phyloP scores from a whole-genome alignment of 108 stramenopile species.

The Cyclotella atomus region DNA sequence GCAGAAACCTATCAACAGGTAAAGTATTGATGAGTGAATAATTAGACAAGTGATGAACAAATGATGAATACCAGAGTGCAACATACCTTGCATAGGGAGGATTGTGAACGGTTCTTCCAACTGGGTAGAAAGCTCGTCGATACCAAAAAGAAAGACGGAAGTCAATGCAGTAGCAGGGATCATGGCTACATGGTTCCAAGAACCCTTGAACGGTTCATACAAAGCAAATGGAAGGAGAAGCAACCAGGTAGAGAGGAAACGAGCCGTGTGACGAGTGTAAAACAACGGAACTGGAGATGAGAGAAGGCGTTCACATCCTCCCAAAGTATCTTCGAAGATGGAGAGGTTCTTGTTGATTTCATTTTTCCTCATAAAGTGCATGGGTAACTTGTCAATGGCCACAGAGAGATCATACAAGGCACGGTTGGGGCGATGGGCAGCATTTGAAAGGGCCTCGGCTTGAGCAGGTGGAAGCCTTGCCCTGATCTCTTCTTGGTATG shows the following conservation, averaged over 20 bases:
- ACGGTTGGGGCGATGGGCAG: slow-evolving; percentile 78
- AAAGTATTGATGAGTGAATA: too few relatives aligned
- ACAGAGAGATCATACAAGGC: slow-evolving; percentile 70
- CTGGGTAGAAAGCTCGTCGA: slow-evolving; percentile 85
- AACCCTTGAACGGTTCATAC: slow-evolving; percentile 69
- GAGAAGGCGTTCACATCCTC: slow-evolving; percentile 65
- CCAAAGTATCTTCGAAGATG: slow-evolving; percentile 80
- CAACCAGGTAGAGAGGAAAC: slow-evolving; percentile 81
- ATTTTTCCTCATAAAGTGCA: slow-evolving; percentile 79
- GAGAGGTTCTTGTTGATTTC: slow-evolving; percentile 69
- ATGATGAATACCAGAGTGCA: too few relatives aligned
- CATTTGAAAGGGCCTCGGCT: slow-evolving; percentile 62
- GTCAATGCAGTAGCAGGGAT: slow-evolving; percentile 69
- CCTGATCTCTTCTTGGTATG: slow-evolving; percentile 51
- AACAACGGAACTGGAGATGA: slow-evolving; percentile 77
- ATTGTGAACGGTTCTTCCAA: slow-evolving; percentile 90
- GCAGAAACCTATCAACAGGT: too few relatives aligned
- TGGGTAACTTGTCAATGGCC: slow-evolving; percentile 79
- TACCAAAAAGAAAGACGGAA: slow-evolving; percentile 77
- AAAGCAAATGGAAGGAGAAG: slow-evolving; percentile 75
- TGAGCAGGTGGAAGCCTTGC: slow-evolving; percentile 61
- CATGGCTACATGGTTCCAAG: slow-evolving; percentile 83
- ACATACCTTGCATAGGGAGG: slow-evolving; percentile 86
- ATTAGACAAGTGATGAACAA: too few relatives aligned
- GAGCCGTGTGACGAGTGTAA: slow-evolving; percentile 75